Evolutionary conservation across 2,329 filamentous ascomycete genomes (phyloP).

Genomic region (Penicillium sp.): DNA sequence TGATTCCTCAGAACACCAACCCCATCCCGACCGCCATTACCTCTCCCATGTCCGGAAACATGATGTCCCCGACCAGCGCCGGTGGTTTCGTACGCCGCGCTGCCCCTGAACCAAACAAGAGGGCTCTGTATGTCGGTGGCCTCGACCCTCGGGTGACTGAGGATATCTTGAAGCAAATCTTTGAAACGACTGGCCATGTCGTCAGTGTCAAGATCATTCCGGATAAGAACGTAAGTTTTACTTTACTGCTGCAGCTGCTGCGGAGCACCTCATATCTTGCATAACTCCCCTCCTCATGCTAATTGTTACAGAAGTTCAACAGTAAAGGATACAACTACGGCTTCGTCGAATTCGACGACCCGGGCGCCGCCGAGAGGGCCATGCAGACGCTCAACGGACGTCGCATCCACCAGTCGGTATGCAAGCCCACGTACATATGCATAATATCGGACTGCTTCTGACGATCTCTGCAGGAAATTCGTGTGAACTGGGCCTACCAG

Average conservation of each 20-base stretch:
- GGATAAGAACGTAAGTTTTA: constrained; percentile 84
- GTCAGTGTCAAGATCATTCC: constrained; percentile 99
- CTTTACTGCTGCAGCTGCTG: neutral
- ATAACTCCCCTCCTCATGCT: too few relatives aligned
- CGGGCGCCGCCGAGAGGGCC: constrained; percentile 86
- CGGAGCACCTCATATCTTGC: too few relatives aligned
- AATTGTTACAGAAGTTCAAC: too few relatives aligned
- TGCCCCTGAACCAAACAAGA: constrained; percentile 96
- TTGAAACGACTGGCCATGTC: constrained; percentile 96
- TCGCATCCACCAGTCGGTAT: constrained; percentile 86
- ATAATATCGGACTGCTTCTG: too few relatives aligned
- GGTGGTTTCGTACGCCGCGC: constrained; percentile 77
- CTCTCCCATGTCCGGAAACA: constrained; percentile 65
- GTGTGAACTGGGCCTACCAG: constrained; percentile 99
- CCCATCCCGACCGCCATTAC: constrained; percentile 87
- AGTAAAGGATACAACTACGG: constrained; percentile 98
- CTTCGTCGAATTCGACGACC: constrained; percentile 97
- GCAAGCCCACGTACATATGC: too few relatives aligned
- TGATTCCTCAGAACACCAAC: constrained; percentile 92
- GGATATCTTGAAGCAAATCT: constrained; percentile 92
- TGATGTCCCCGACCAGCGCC: constrained; percentile 78
- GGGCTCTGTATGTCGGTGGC: constrained; percentile 89
- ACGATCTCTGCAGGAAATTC: constrained; percentile 66
- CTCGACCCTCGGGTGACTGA: constrained; percentile 91
- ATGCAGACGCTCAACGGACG: constrained; percentile 96